Conservation (phyloP, 129 eudicot species). For the Lactuca saligna region DNA sequence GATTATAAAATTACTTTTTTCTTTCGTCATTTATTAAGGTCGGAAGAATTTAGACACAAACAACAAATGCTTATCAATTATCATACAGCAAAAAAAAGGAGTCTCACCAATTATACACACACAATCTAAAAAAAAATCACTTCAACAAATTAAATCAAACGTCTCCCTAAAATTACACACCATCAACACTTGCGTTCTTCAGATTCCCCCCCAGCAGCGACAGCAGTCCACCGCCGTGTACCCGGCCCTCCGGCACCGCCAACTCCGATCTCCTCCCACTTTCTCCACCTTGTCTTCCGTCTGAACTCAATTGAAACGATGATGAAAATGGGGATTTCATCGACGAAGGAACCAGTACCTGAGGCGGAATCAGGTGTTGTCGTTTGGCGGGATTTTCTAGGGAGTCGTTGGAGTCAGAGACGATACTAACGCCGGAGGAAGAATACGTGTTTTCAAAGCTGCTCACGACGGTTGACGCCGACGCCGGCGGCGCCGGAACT, state of each 20-base stretch:
- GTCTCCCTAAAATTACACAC: slow-evolving; percentile 40
- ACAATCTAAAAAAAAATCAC: slow-evolving; percentile 12
- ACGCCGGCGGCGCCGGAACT: slow-evolving; percentile 41
- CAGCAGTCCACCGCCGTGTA: slow-evolving; percentile 83
- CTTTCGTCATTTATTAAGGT: too few relatives aligned
- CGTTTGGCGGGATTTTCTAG: slow-evolving; percentile 54
- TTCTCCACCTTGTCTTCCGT: slow-evolving; percentile 17
- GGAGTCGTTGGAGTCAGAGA: slow-evolving; percentile 62
- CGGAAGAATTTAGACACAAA: not conserved
- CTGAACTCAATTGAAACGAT: slow-evolving; percentile 36
- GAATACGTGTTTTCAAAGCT: slow-evolving; percentile 48
- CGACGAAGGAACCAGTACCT: slow-evolving; percentile 86
- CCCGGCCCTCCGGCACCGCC: slow-evolving; percentile 82
- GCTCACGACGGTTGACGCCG: slow-evolving; percentile 37
- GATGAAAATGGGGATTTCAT: slow-evolving; percentile 69
- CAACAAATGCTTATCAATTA: slow-evolving; percentile 16
- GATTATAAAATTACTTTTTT: too few relatives aligned
- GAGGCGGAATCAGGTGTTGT: slow-evolving; percentile 76
- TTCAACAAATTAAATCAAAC: slow-evolving; percentile 24
- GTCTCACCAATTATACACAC: slow-evolving; percentile 22
- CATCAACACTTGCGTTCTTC: slow-evolving; percentile 51
- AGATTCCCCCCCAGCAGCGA: slow-evolving; percentile 70
- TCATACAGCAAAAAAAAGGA: slow-evolving; percentile 22
- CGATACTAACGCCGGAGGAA: slow-evolving; percentile 52
- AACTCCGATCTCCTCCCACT: slow-evolving; percentile 38